Evolutionary conservation across 305 asterid genomes (phyloP), one percentile per base, ranked within the genome.

Genomic region (Stenogyne calaminthoides): DNA sequence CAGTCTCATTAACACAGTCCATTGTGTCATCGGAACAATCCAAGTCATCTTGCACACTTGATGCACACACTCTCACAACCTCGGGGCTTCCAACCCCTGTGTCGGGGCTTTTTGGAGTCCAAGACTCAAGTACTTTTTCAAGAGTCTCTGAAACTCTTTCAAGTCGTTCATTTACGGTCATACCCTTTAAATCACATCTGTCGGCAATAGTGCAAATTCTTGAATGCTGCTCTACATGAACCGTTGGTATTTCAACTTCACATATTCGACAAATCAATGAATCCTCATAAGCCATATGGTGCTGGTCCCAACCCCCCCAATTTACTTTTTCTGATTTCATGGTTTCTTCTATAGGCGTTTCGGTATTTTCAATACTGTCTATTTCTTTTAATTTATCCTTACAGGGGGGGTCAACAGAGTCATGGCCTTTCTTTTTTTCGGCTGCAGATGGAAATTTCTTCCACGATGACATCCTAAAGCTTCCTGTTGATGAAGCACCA

Each of bases 181-280:
- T 81, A 77, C 98, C 99, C 85, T 95, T 95, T 46, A 95, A 85
- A 86, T 95, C 99, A 84, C 99, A 95, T 80, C 98, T 88, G 80
- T 95, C 98, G 46, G 91, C 98, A 77, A 95, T 83, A 15, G 99
- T 91, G 81, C 99, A 95, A 74, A 95, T 91, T 84, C 95, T 85
- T 19, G 99, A 95, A 85, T 95, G 99, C 57, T 84, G 97, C 78
- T 95, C 99, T 34, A 95, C 98, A 80, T 91, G 91, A 56, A 88
- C 82, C 25, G 89, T 91, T 77, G 99, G 99, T 84, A 92, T 95
- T 85, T 95, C 98, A 76, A 90, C 97, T 82, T 95, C 99, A 81
- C 99, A 95, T 84, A 95, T 95, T 63, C 99, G 93, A 78, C 99
- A 95, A 59, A 95, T 95, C 59, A 95, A 83, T 55, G 98, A 92